phyloP scores from a whole-genome alignment of 441 rosid species.

The Dalechampia spathulata region DNA sequence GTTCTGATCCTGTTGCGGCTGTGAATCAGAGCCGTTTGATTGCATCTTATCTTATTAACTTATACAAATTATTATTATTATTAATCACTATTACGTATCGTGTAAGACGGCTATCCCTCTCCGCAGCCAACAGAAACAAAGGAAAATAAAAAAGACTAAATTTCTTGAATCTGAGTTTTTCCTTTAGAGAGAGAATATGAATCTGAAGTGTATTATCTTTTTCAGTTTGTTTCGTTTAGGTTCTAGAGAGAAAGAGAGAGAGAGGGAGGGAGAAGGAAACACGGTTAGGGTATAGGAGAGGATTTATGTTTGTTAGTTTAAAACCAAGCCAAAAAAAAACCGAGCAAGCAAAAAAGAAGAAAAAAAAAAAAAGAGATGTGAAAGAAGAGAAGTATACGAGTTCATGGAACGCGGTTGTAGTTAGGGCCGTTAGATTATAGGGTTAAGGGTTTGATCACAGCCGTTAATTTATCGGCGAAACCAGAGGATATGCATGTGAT shows the following conservation, averaged over 20 bases:
- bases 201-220: no score
- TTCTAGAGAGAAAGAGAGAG: conserved; percentile 12
- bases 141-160: no score
- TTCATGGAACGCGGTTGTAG: conserved; percentile 39
- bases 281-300: conserved; percentile 38
- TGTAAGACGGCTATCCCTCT: no score
- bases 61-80: no score
- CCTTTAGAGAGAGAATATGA: no score
- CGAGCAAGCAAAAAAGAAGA: background rate
- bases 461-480: conserved; percentile 42
- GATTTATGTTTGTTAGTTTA: conserved; percentile 28
- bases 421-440: conserved; percentile 38
- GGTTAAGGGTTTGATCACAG: conserved; percentile 11
- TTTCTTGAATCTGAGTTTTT: no score
- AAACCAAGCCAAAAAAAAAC: no score
- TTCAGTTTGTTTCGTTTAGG: background rate
- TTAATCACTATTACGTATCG: no score
- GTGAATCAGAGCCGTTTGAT: conserved; percentile 51
- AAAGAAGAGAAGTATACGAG: conserved; percentile 21
- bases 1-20: conserved; percentile 19
- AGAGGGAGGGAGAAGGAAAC: conserved; percentile 15
- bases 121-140: no score
- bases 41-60: conserved; percentile 37
- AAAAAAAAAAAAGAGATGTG: conserved; percentile 6
- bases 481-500: conserved; percentile 20